Base-by-base conservation (phyloP, 768 basidiomycete species). In the Filobasidium floriforme region DNA sequence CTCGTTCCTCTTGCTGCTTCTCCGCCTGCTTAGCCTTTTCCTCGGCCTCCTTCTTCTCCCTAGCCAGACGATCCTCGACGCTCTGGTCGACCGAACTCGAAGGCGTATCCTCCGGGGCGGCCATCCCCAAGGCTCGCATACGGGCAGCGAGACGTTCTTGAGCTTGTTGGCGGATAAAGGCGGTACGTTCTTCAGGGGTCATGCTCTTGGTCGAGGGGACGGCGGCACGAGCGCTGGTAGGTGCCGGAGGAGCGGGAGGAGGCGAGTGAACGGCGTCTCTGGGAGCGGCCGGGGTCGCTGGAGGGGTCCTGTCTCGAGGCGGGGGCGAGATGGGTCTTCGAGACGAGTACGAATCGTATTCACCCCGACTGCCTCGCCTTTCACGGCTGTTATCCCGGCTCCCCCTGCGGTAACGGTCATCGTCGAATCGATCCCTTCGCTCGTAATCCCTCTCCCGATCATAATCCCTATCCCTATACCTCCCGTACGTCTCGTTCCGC, bases 31-130 rank as follows among this genome's bases (percentile, higher is more conserved):
- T 83, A 0, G 84, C 85, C 76, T 89, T 90, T 76, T 90, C 89
- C 69, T 92, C 92, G 0, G 93, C 93, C 75, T 96, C 94, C 74
- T 84, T 86, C 81, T 88, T 89, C 73, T 98, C 94, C 71, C 86
- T 82, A 43, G 85, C 86, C 6, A 98, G 83, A 11, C 93, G 82
- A 70, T 92, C 89, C 74, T 91, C 89, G 1, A 96, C 90, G 61
- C 82, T 84, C 7, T 84, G 87, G 76, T 96, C 93, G 11, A 92
- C 81, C 0, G 75, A 68, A 18, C 40, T 44, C n/a, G 63, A 65
- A 10, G 59, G 18, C 9, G 59, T 32, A 19, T 71, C 67, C 9
- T 70, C 73, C 19, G 72, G 60, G 22, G 67, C 70, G 15, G 83
- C 82, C 19, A 96, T 84, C 6, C 94, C 94, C 11, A 97, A 83